Evolutionary conservation across 2,329 filamentous ascomycete species (phyloP), one percentile per base, ranked within the genome.

Genomic region (Ophiocordyceps camponoti-leonardi): DNA sequence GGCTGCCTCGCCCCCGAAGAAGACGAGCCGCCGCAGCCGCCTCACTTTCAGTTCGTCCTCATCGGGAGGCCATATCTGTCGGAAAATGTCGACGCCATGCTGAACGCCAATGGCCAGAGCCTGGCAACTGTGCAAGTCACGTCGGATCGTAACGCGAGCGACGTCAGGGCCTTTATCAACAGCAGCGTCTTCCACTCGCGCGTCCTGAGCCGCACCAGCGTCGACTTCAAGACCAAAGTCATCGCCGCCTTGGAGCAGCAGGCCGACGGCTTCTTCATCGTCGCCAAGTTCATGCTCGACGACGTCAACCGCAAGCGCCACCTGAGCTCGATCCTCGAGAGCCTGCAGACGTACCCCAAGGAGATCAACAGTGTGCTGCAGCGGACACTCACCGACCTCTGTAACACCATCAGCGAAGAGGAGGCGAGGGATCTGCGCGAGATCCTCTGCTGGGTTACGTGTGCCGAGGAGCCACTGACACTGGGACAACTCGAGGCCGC

Each of bases 281-380:
- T 69, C 42, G 68, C 68, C 42, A 66, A 69, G 46, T 64, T 71
- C 41, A 71, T 72, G 68, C 46, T 75, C 3, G 65, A 65, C 6
- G 71, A 75, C 43, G 56, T 72, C 3, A 63, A 60, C 20, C 63
- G 65, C 30, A 64, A 70, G 46, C 58, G 62, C 3, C 68, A 69
- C 41, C 65, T 67, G 0, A 59, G 62, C 7, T 66, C 66, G 0
- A 72, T 64, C 1, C 60, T 66, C 6, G 60, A 67, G 19, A 65
- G 65, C 40, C 53, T 75, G 0, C 57, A 63, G 19, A 57, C 59
- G 0, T 72, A 71, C 37, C 67, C 68, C 11, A 63, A 59, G 30
- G 61, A 66, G 49, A 64, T 65, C 35, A 63, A 67, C 45, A 67
- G 65, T 8, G 64, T 67, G 49, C 55, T 70, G 14, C 54, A 54